These are phyloP conservation scores for Penicillium daleae DNA, from an alignment of 495 filamentous ascomycete genomes.

Conservation along the genomic window DNA sequence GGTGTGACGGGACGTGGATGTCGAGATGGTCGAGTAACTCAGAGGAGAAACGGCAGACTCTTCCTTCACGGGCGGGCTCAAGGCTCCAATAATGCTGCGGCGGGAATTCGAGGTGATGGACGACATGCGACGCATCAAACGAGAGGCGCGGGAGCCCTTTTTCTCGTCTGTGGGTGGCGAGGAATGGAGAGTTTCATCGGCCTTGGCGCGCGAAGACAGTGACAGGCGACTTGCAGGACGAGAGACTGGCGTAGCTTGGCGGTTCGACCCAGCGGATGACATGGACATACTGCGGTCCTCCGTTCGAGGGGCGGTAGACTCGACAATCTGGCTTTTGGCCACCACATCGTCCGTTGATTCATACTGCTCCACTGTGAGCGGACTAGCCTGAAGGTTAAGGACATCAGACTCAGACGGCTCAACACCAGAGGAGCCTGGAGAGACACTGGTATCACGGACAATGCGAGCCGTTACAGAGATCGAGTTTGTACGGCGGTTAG, in stretches of 20 bases:
- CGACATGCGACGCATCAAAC: slow-evolving; percentile 81
- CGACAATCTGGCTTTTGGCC: slow-evolving; percentile 15
- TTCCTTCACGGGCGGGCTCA: slow-evolving; percentile 62
- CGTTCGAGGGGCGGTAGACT: slow-evolving; percentile 18
- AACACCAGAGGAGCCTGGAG: slow-evolving; percentile 35
- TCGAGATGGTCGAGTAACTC: slow-evolving; percentile 41
- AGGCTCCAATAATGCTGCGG: slow-evolving; percentile 59
- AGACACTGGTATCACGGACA: slow-evolving; percentile 57
- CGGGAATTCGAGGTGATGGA: slow-evolving; percentile 64
- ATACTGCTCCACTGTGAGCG: slow-evolving; percentile 72
- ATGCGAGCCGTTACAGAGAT: slow-evolving; percentile 83
- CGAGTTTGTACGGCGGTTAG: slow-evolving; percentile 53
- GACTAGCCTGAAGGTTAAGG: slow-evolving; percentile 71
- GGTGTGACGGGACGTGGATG: slow-evolving; percentile 31
- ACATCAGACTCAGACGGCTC: slow-evolving; percentile 51
- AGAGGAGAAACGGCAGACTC: slow-evolving; percentile 39
- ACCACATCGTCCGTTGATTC: slow-evolving; percentile 48
- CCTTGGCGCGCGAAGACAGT: slow-evolving; percentile 42
- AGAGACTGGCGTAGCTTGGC: slow-evolving; percentile 26
- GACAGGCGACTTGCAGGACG: slow-evolving; percentile 46
- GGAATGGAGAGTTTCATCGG: slow-evolving; percentile 39
- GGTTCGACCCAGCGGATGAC: slow-evolving; percentile 39
- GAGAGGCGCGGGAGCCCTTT: slow-evolving; percentile 68
- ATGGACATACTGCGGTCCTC: slow-evolving; percentile 43
- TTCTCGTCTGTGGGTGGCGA: slow-evolving; percentile 62